Evolutionary conservation across 2,329 filamentous ascomycete species (phyloP).

Genomic region (Seiridium cupressi): DNA sequence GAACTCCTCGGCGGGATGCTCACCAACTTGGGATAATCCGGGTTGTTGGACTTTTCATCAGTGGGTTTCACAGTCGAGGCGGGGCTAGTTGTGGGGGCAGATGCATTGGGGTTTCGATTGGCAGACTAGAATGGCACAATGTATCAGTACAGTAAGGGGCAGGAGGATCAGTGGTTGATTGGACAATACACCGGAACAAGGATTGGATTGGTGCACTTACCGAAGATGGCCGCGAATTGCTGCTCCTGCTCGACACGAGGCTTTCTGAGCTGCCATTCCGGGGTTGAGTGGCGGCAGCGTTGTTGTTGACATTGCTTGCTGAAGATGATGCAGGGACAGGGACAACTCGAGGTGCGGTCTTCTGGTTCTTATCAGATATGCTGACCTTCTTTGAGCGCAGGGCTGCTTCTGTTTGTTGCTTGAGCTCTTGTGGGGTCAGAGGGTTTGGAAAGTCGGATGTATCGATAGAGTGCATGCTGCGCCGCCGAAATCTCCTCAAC

Average conservation of each 20-base stretch:
- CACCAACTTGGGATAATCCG: constrained; percentile 54
- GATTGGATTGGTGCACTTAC: constrained; percentile 48
- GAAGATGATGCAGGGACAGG: constrained; percentile 27
- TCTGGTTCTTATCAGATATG: constrained; percentile 36
- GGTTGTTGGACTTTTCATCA: constrained; percentile 46
- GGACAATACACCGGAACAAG: constrained; percentile 32
- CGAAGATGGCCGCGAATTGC: constrained; percentile 60
- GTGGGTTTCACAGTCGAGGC: constrained; percentile 40
- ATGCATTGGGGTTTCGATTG: constrained; percentile 54
- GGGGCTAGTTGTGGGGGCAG: constrained; percentile 50
- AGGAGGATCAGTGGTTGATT: constrained; percentile 46
- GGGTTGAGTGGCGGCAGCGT: constrained; percentile 27
- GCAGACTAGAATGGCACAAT: constrained; percentile 45
- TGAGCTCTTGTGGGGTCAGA: constrained; percentile 34
- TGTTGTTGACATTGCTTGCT: constrained; percentile 18
- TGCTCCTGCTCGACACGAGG: constrained; percentile 55
- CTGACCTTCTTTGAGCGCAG: constrained; percentile 28
- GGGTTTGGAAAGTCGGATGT: constrained; percentile 39
- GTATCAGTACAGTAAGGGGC: constrained; percentile 37
- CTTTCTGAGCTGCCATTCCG: constrained; percentile 66
- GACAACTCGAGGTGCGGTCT: constrained; percentile 31
- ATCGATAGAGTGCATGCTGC: constrained; percentile 73
- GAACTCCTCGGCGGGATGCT: constrained; percentile 62
- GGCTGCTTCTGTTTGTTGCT: constrained; percentile 30
- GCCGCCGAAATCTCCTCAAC: constrained; percentile 73